These are phyloP conservation scores for Backusella luteola DNA, from an alignment of 192 early-diverging fungal species.

Conservation along the genomic window DNA sequence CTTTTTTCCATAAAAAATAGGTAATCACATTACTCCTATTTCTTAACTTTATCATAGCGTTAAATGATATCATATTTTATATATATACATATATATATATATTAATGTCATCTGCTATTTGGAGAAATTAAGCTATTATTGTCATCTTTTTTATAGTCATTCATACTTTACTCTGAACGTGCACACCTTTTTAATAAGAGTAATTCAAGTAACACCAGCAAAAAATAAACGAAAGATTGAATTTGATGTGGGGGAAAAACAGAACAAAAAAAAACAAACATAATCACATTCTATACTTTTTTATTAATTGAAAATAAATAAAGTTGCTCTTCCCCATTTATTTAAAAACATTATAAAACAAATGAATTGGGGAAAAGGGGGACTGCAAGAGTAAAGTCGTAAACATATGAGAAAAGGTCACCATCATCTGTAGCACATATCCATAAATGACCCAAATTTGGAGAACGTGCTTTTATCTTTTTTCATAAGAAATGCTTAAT, in stretches of 20 bases:
- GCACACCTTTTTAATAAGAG: not conserved
- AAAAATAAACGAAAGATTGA: not conserved
- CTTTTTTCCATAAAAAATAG: not conserved
- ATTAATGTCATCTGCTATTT: not conserved
- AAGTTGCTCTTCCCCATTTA: not conserved
- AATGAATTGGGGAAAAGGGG: not conserved
- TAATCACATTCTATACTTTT: not conserved
- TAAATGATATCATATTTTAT: not conserved
- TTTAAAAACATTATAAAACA: not conserved
- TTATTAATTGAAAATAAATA: not conserved
- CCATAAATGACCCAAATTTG: not conserved
- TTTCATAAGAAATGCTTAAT: conserved; percentile 2
- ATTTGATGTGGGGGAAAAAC: not conserved
- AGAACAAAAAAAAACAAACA: not conserved
- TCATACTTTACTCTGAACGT: not conserved
- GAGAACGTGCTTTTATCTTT: not conserved
- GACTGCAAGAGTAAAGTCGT: not conserved
- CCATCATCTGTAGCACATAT: not conserved
- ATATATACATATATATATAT: not conserved
- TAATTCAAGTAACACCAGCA: not conserved
- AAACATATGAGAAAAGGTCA: not conserved
- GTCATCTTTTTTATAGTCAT: not conserved
- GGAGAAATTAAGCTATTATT: not conserved
- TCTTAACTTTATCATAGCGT: not conserved
- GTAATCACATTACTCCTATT: not conserved